Base-by-base conservation (phyloP, 1,284 basidiomycete genomes). In the Melanopsichium pennsylvanicum region DNA sequence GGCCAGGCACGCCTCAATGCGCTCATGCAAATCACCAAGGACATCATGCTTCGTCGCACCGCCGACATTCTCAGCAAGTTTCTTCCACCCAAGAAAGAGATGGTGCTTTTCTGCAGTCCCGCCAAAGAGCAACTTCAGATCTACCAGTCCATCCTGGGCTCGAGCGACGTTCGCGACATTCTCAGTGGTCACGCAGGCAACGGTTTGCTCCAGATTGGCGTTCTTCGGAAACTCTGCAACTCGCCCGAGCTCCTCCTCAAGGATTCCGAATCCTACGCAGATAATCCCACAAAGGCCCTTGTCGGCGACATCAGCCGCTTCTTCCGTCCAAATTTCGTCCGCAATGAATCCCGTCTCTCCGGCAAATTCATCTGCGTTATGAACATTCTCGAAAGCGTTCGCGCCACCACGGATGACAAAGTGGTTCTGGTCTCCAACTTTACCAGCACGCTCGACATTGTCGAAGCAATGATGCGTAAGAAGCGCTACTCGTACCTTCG, bases 21-120 rank as follows among this genome's bases (percentile, higher is more conserved):
- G n/a, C 84, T 98, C 16, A 84, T 86, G n/a, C 83, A 86, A 7
- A 86, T 95, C 25, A 88, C 91, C 12, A 87, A 87, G 69, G 89
- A 90, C 71, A 96, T 97, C 81, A 91, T 99, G 10, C 84, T 99
- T 7, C 87, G 96, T 23, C 87, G 96, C 60, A 93, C 78, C 4
- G 75, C 78, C 33, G 74, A 78, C 90, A 43, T 97, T 32, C 83
- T 98, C 51, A 86, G 87, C 64, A 88, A 89, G 58, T 92, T 91
- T 74, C 83, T 99, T 12, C 95, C 94, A 12, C 92, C 95, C 0
- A 97, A 96, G 84, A 57, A 92, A 92, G 73, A 73, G 88, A 83
- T 26, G 9, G 38, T 58, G 26, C 40, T 62, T 25, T 69, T 72
- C 37, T 69, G 62, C 49, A 41, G 39, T 44, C 66, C 44, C 35